Base-by-base conservation (phyloP, 2,329 filamentous ascomycete genomes). In the Tolypocladium tropicale region DNA sequence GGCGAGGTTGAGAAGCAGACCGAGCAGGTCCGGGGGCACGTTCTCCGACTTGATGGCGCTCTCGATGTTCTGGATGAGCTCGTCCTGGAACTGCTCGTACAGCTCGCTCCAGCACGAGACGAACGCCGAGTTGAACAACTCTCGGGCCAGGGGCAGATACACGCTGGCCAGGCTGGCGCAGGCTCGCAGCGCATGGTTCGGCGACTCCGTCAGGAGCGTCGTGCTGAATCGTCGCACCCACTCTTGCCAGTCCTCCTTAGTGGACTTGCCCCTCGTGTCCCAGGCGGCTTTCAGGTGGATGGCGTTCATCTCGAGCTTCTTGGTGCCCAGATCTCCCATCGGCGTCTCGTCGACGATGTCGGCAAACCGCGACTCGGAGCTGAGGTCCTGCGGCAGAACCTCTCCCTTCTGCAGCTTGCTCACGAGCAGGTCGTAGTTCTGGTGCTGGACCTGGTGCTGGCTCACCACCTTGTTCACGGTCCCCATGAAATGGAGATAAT, bases 21-120 rank as follows among this genome's bases (percentile, higher is more conserved):
- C 93, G 10, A 99, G 78, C 61, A 99, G 87, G 70, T 99, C 95
- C 0, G 95, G 94, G 0, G 94, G 93, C 14, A 99, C 95, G 63
- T 96, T 93, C 54, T 93, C 88, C 4, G 93, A 97, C 55, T 91
- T 94, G 63, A 99, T 88, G 1, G 95, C 94, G 59, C 89, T 90
- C 70, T 99, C 94, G 54, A 99, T 95, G 28, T 95, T 95, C 54
- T 88, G 86, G 53, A 99, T 95, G 43, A 99, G 81, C 69, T 99
- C 94, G 53, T 99, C 93, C 64, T 97, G 94, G 65, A 95, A 97
- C 64, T 94, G 89, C 61, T 96, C 92, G 66, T 96, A 99, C 4
- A 99, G 76, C 67, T 99, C 94, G 53, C 91, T 95, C 94, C 94
- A 99, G 72, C 94, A 99, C 5, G 93, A 97, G 2, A 97, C 93